phyloP scores from a whole-genome alignment of 805 yeast genomes.

The Teunomyces barrocoloradensis region DNA sequence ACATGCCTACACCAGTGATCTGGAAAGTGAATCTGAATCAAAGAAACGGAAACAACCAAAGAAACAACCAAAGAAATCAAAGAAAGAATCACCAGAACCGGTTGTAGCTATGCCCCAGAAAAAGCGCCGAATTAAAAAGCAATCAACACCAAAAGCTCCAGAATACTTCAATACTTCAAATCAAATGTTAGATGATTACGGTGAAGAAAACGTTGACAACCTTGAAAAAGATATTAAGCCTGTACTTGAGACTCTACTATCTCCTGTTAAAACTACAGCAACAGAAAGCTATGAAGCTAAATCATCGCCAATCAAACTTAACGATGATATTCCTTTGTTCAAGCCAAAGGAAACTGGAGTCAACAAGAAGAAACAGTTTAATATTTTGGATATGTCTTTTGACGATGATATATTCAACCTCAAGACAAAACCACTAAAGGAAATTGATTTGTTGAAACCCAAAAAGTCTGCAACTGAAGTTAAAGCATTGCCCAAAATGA shows the following conservation, averaged over 20 bases:
- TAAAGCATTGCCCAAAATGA: constrained; percentile 5
- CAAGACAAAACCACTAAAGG: neutral
- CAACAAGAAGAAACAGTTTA: constrained; percentile 4
- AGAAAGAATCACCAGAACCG: neutral
- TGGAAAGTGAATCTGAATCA: constrained; percentile 4
- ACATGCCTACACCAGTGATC: neutral
- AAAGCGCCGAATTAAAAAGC: neutral
- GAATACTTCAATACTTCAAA: constrained; percentile 5
- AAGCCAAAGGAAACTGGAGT: neutral
- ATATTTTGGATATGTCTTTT: constrained; percentile 12
- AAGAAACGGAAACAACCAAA: neutral
- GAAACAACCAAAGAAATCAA: neutral
- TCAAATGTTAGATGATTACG: constrained; percentile 32
- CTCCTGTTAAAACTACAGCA: neutral
- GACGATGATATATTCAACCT: constrained; percentile 9
- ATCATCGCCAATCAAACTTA: constrained; percentile 10
- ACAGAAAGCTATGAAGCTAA: neutral
- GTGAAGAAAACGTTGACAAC: constrained; percentile 27
- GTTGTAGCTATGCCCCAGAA: neutral
- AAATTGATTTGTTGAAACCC: neutral
- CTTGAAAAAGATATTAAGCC: constrained; percentile 18
- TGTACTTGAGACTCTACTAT: neutral
- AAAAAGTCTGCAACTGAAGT: constrained; percentile 6
- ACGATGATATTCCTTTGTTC: constrained; percentile 3
- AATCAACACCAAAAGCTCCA: constrained; percentile 5